A percentile compares a stretch with the other conserved stretches of the same genome.
Conservation (phyloP, 805 yeast genomes). For the Yueomyces sinensis region DNA sequence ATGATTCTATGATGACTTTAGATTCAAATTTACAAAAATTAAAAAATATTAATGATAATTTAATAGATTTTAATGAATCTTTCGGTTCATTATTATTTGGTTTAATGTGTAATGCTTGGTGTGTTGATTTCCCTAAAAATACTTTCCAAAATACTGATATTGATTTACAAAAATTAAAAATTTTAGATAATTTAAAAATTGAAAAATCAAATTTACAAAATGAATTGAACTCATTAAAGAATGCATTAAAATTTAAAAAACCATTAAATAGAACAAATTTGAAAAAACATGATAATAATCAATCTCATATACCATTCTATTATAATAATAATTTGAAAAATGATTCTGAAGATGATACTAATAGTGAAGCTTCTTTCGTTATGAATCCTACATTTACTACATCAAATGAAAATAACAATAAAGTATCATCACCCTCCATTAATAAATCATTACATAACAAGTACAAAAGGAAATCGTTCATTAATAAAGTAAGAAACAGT, state of each 20-base stretch:
- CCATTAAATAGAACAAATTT: not conserved
- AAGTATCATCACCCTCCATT: too few species aligned
- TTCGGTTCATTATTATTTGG: slow-evolving; percentile 71
- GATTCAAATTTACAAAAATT: slow-evolving; percentile 46
- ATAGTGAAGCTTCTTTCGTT: slow-evolving; percentile 24
- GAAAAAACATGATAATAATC: not conserved
- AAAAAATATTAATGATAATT: slow-evolving; percentile 44
- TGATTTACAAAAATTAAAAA: slow-evolving; percentile 11
- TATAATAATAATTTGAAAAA: not conserved
- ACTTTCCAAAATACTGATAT: slow-evolving; percentile 11
- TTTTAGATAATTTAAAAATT: slow-evolving; percentile 8
- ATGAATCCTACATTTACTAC: slow-evolving; percentile 14
- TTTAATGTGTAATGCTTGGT: slow-evolving; percentile 74
- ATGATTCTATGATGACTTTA: slow-evolving; percentile 40
- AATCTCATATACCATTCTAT: not conserved
- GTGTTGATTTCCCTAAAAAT: slow-evolving; percentile 48
- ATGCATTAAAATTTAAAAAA: not conserved
- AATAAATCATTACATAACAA: slow-evolving; percentile 3
- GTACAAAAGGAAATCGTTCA: slow-evolving; percentile 20
- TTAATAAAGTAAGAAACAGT: slow-evolving; percentile 22
- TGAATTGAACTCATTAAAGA: slow-evolving; percentile 1
- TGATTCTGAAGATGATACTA: slow-evolving; percentile 14
- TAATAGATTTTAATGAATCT: slow-evolving; percentile 62
- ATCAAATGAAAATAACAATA: not conserved
- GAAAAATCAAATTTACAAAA: slow-evolving; percentile 7